Conservation (phyloP, 441 rosid genomes). For the Erodium moschatum region DNA sequence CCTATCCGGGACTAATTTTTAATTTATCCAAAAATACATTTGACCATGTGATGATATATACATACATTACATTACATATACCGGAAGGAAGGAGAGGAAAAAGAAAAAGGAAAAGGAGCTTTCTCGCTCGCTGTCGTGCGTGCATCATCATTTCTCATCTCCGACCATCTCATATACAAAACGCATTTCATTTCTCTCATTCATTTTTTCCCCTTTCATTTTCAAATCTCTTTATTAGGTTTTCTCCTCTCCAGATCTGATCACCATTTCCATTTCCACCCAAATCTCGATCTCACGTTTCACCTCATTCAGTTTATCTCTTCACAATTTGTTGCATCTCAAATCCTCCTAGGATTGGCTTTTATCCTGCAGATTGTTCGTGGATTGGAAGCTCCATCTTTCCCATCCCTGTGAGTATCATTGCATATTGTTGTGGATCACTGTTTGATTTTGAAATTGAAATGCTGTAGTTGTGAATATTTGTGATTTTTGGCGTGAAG, state of each 20-base stretch:
- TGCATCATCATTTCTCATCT: neutral
- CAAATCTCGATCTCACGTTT: neutral
- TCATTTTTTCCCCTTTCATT: neutral
- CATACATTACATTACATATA: too few relatives aligned
- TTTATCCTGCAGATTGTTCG: neutral
- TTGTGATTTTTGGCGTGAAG: constrained; percentile 21
- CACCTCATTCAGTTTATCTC: neutral
- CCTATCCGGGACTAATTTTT: too few relatives aligned
- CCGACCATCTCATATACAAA: neutral
- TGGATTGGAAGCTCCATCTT: neutral
- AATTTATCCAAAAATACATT: too few relatives aligned
- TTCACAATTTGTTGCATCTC: neutral
- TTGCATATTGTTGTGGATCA: neutral
- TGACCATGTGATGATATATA: too few relatives aligned
- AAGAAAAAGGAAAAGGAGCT: neutral
- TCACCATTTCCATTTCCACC: neutral
- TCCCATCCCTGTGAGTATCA: neutral
- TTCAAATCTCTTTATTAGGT: neutral
- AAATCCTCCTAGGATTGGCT: neutral
- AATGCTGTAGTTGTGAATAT: neutral
- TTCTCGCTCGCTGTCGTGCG: neutral
- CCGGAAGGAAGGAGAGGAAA: too few relatives aligned
- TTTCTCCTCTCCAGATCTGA: neutral
- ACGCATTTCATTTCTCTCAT: neutral
- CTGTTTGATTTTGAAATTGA: neutral